Conservation (phyloP, 257 asterid species). For the Solanum acaule region DNA sequence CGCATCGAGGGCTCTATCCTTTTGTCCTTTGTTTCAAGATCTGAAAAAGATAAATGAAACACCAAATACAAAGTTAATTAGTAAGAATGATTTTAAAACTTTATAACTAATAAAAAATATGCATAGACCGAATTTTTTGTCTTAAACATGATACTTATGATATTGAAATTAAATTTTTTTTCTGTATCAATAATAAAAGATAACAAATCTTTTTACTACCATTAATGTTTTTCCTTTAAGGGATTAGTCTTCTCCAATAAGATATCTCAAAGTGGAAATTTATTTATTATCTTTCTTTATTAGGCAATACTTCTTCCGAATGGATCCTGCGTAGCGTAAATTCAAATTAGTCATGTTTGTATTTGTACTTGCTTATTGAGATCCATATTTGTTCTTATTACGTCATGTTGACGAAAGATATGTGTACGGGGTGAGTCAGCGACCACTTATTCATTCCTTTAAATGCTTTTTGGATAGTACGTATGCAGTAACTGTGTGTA, state of each 20-base stretch:
- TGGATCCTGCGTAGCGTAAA: no score
- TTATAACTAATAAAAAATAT: neutral
- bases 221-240: neutral
- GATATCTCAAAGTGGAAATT: neutral
- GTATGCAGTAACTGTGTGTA: no score
- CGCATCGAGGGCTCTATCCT: neutral
- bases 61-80: neutral
- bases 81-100: neutral
- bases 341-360: neutral
- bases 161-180: neutral
- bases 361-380: neutral
- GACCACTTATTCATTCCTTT: neutral
- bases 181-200: no score
- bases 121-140: neutral
- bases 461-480: neutral
- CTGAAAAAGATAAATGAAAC: conserved; percentile 3
- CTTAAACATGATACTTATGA: neutral
- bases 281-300: neutral
- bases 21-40: conserved; percentile 13
- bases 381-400: neutral
- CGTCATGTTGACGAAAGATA: neutral
- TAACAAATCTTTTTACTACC: neutral
- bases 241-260: neutral
- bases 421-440: neutral
- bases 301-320: neutral